Percentiles rank a stretch among this genome's conserved stretches.
Conservation (phyloP, 1,284 basidiomycete genomes). For the Phenoliferia sp. region DNA sequence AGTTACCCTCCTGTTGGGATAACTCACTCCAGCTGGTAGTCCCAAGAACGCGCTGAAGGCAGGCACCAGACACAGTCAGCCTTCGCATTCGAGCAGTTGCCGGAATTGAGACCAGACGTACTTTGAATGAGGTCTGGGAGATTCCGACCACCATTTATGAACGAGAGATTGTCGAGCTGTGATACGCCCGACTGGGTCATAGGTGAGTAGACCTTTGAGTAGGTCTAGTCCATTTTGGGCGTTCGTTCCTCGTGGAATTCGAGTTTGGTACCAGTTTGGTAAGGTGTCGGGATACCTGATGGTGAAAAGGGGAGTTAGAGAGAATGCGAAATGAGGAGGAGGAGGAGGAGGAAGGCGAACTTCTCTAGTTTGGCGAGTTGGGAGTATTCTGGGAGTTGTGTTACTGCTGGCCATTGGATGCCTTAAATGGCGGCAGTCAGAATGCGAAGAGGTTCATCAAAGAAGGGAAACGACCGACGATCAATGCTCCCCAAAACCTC, state of each 20-base stretch:
- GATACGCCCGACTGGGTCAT: conserved; percentile 82
- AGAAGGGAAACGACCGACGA: conserved; percentile 51
- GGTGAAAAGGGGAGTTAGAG: neutral
- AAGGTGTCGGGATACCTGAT: conserved; percentile 62
- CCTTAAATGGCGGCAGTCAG: conserved; percentile 47
- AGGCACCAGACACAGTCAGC: neutral
- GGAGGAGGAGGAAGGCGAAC: conserved; percentile 40
- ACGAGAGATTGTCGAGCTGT: conserved; percentile 74
- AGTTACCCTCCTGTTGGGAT: conserved; percentile 49
- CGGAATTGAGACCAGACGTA: conserved; percentile 32
- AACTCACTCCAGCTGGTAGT: conserved; percentile 34
- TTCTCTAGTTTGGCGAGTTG: conserved; percentile 74
- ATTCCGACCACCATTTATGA: conserved; percentile 57
- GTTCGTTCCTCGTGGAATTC: neutral
- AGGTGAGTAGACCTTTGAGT: conserved; percentile 73
- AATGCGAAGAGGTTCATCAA: too few species aligned
- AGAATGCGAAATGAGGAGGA: neutral
- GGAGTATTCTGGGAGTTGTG: conserved; percentile 79
- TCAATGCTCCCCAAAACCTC: conserved; percentile 88
- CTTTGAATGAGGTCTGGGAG: conserved; percentile 44
- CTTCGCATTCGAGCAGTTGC: conserved; percentile 6
- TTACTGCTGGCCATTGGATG: conserved; percentile 81
- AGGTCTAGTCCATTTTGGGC: conserved; percentile 63
- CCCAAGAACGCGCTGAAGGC: conserved; percentile 39
- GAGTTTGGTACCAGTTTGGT: conserved; percentile 59